Percentiles rank a stretch among this genome's conserved stretches.
Evolutionary conservation across 768 basidiomycete species (phyloP).

Genomic region (Collybia sp.): DNA sequence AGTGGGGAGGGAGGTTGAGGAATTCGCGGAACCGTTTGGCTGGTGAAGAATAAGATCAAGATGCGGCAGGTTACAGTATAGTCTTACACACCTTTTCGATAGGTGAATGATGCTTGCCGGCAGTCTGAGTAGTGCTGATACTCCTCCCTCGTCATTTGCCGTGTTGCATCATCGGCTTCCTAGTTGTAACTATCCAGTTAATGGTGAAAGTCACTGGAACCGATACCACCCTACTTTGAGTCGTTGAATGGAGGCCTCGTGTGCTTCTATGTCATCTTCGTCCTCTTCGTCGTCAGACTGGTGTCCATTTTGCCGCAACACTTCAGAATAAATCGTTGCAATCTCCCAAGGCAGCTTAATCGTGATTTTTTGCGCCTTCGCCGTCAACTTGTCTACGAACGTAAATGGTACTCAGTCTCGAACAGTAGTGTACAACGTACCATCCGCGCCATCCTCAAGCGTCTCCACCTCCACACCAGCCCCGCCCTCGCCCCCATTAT

Average conservation of each 20-base stretch:
- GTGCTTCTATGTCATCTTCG: conserved; percentile 93
- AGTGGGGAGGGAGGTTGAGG: conserved; percentile 79
- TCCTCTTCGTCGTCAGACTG: conserved; percentile 95
- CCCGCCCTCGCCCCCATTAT: conserved; percentile 78
- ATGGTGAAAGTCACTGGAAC: neutral
- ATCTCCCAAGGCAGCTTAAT: conserved; percentile 98
- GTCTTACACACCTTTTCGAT: conserved; percentile 76
- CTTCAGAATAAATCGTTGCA: conserved; percentile 86
- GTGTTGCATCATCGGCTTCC: conserved; percentile 94
- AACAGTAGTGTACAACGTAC: conserved; percentile 27
- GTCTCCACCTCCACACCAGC: conserved; percentile 80
- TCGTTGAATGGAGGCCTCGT: conserved; percentile 88
- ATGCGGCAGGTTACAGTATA: neutral
- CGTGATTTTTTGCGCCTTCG: conserved; percentile 89
- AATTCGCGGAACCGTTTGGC: conserved; percentile 96
- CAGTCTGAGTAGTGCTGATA: conserved; percentile 97
- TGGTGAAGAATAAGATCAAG: conserved; percentile 20
- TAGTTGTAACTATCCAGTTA: conserved; percentile 18
- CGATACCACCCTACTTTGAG: conserved; percentile 48
- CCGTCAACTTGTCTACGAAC: conserved; percentile 60
- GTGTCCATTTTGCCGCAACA: conserved; percentile 66
- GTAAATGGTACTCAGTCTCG: neutral
- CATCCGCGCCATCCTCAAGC: conserved; percentile 80
- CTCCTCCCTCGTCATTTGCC: conserved; percentile 94
- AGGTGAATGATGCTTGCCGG: conserved; percentile 94